Conservation (phyloP, 768 basidiomycete species). For the Hygrocybe punicea region DNA sequence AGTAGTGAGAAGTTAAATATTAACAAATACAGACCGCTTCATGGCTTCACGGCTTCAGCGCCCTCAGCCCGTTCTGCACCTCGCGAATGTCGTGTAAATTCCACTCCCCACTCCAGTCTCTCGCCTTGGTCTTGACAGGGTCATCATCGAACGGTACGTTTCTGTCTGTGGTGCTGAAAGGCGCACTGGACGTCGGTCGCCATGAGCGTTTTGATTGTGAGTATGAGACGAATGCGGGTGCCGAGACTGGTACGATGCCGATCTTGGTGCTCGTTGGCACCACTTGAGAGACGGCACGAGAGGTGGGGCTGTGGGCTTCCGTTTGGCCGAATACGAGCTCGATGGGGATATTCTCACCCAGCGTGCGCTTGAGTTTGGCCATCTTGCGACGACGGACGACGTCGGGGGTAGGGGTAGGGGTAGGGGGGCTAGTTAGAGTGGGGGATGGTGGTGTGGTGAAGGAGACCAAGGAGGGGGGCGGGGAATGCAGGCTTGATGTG, state of each 20-base stretch:
- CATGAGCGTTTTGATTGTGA: neutral
- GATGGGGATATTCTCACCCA: constrained; percentile 57
- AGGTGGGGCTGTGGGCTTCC: neutral
- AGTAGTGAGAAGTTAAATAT: too few species aligned
- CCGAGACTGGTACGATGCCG: neutral
- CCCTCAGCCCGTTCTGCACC: constrained; percentile 30
- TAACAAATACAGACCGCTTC: too few species aligned
- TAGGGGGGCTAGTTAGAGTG: neutral
- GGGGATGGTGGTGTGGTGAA: constrained; percentile 6
- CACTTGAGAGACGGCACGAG: neutral
- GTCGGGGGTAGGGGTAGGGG: constrained; percentile 11
- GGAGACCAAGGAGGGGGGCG: constrained; percentile 11
- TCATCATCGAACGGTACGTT: constrained; percentile 13
- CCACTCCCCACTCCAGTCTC: constrained; percentile 42
- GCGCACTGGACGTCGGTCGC: constrained; percentile 1
- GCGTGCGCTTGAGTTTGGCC: constrained; percentile 55
- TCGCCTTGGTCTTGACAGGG: constrained; percentile 28
- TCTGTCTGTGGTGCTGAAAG: constrained; percentile 1
- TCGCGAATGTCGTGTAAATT: constrained; percentile 37
- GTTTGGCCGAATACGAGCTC: constrained; percentile 44
- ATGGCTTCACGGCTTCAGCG: constrained; percentile 19
- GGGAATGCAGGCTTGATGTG: constrained; percentile 15
- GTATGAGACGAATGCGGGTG: neutral
- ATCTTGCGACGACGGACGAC: constrained; percentile 42
- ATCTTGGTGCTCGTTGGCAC: neutral